A percentile compares a stretch with the other conserved stretches of the same genome.
phyloP scores from a whole-genome alignment of 768 basidiomycete species.

The Inosperma sp. region DNA sequence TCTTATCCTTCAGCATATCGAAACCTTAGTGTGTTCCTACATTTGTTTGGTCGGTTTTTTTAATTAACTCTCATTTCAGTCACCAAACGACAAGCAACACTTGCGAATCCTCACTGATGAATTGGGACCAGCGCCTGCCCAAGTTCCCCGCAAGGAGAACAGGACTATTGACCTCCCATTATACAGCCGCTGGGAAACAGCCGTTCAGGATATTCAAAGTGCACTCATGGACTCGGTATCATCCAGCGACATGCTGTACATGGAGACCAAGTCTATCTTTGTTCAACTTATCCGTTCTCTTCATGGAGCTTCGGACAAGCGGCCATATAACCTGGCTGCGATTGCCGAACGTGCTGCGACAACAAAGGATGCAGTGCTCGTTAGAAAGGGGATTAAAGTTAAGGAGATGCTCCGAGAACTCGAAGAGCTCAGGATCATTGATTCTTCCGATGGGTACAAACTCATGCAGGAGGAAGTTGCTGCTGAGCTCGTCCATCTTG shows the following conservation, averaged over 20 bases:
- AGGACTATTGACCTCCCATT: conserved; percentile 86
- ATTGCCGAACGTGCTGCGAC: conserved; percentile 96
- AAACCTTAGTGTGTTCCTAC: conserved; percentile 68
- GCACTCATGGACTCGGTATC: conserved; percentile 97
- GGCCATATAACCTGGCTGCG: conserved; percentile 81
- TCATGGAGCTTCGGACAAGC: conserved; percentile 75
- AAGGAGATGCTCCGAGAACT: conserved; percentile 98
- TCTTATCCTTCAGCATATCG: conserved; percentile 90
- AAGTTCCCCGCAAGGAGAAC: conserved; percentile 98
- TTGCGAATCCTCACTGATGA: conserved; percentile 95
- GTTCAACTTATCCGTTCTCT: conserved; percentile 96
- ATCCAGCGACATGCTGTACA: conserved; percentile 97
- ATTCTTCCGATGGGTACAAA: conserved; percentile 76
- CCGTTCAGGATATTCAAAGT: conserved; percentile 94
- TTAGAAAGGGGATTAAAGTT: conserved; percentile 97
- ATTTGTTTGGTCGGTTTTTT: conserved; percentile 2
- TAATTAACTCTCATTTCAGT: conserved; percentile 42
- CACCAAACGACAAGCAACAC: conserved; percentile 96
- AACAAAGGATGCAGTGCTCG: conserved; percentile 93
- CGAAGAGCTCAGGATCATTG: conserved; percentile 85
- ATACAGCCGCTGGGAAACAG: conserved; percentile 99
- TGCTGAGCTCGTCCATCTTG: conserved; percentile 92
- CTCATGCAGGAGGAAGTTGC: conserved; percentile 98
- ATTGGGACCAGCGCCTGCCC: conserved; percentile 86
- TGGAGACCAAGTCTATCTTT: conserved; percentile 99